A percentile compares a stretch with the other conserved stretches of the same genome.
Conservation (phyloP, 768 basidiomycete genomes). For the Serendipita sp. region DNA sequence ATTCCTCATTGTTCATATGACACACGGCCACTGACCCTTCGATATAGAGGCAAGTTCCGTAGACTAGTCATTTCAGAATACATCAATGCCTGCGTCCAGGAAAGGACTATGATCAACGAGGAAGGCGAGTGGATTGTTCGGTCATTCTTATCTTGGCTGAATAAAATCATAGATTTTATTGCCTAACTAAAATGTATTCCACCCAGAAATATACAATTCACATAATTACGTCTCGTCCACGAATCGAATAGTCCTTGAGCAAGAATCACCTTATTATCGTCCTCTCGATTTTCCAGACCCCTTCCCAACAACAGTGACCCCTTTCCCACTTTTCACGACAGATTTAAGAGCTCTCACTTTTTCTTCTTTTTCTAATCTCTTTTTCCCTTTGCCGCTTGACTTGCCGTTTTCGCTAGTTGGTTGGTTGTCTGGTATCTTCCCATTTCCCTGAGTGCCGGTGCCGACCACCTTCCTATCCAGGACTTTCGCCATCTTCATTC, state of each 20-base stretch:
- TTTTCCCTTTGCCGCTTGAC: neutral
- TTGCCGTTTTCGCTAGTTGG: neutral
- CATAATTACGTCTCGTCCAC: too few relatives aligned
- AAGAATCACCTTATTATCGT: too few relatives aligned
- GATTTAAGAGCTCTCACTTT: conserved; percentile 71
- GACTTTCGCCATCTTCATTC: conserved; percentile 50
- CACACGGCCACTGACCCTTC: conserved; percentile 10
- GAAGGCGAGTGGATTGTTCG: conserved; percentile 32
- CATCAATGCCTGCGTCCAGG: conserved; percentile 64
- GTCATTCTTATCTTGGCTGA: too few relatives aligned
- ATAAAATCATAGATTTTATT: too few relatives aligned
- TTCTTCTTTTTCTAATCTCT: conserved; percentile 48
- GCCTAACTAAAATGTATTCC: too few relatives aligned
- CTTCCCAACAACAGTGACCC: conserved; percentile 80
- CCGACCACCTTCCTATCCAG: conserved; percentile 26
- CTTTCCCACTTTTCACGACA: conserved; percentile 69
- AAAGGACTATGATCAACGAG: conserved; percentile 68
- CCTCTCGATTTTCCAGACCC: conserved; percentile 6
- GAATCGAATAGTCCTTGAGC: too few relatives aligned
- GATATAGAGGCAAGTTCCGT: conserved; percentile 55
- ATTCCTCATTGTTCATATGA: conserved; percentile 1
- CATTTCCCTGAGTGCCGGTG: conserved; percentile 39
- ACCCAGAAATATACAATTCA: too few relatives aligned
- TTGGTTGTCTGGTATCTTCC: conserved; percentile 18
- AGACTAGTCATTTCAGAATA: conserved; percentile 65